A percentile compares a stretch with the other conserved stretches of the same genome.
phyloP scores from a whole-genome alignment of 805 yeast species.

The Saturnispora ahearnii region DNA sequence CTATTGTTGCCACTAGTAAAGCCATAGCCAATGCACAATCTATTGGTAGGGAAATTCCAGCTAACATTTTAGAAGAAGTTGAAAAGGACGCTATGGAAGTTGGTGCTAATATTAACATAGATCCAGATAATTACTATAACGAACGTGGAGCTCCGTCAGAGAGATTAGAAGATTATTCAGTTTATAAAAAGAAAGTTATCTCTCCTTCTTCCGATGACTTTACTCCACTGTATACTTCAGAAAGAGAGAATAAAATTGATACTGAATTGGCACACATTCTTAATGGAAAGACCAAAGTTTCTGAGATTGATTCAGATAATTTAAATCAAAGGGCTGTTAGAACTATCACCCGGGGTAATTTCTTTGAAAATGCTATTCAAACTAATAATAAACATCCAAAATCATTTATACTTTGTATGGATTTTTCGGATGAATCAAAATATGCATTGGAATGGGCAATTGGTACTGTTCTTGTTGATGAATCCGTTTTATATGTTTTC shows the following conservation, averaged over 20 bases:
- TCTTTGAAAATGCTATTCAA: constrained; percentile 36
- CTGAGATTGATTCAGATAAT: constrained; percentile 45
- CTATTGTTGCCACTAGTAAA: constrained; percentile 48
- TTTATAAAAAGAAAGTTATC: constrained; percentile 50
- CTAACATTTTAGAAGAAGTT: constrained; percentile 23
- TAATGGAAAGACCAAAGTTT: constrained; percentile 44
- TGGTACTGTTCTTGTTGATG: constrained; percentile 77
- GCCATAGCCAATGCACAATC: constrained; percentile 50
- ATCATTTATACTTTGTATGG: constrained; percentile 70
- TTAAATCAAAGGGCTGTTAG: constrained; percentile 53
- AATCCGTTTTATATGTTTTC: constrained; percentile 69
- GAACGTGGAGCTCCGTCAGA: constrained; percentile 40
- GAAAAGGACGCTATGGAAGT: constrained; percentile 26
- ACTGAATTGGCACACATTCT: constrained; percentile 47
- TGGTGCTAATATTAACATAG: constrained; percentile 36
- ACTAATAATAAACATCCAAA: constrained; percentile 28
- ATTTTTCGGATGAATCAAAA: constrained; percentile 71
- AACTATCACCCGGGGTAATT: constrained; percentile 61
- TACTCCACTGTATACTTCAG: constrained; percentile 56
- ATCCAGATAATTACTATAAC: constrained; percentile 36
- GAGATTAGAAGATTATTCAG: constrained; percentile 47
- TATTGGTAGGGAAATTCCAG: constrained; percentile 28
- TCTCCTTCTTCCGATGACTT: constrained; percentile 29
- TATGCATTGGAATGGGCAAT: constrained; percentile 84
- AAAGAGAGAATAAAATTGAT: constrained; percentile 55